phyloP scores from a whole-genome alignment of 768 basidiomycete genomes.

The Candolleomyces eurysporus region DNA sequence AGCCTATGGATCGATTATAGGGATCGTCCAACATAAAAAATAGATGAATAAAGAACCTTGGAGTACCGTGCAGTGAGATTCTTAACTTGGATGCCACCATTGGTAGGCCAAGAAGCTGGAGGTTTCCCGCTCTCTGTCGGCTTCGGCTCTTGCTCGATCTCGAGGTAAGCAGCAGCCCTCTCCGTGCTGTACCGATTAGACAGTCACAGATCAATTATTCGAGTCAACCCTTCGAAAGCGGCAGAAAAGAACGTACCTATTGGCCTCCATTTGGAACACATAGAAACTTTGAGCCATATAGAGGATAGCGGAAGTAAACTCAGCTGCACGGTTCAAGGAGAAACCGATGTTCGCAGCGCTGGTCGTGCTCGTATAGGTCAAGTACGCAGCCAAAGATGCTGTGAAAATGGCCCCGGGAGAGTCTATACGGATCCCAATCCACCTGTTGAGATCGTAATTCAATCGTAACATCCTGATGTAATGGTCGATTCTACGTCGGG shows the following conservation, averaged over 20 bases:
- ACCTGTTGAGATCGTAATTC: no score
- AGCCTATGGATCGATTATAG: constrained; percentile 13
- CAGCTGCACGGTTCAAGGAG: constrained; percentile 59
- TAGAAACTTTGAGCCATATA: constrained; percentile 45
- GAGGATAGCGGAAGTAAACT: constrained; percentile 58
- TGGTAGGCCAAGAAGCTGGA: constrained; percentile 59
- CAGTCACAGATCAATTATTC: no score
- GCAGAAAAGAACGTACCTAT: constrained; percentile 36
- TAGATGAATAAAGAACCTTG: constrained; percentile 46
- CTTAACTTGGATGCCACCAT: constrained; percentile 49
- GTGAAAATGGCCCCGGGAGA: no score
- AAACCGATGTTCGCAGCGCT: no score
- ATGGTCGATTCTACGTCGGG: no score
- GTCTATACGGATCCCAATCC: no score
- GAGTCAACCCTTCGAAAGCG: no score
- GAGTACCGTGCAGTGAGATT: no score
- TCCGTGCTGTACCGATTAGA: no score
- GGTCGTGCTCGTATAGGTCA: no score
- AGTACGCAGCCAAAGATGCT: no score
- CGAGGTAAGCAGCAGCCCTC: constrained; percentile 13
- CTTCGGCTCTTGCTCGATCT: constrained; percentile 16
- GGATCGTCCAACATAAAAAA: not conserved
- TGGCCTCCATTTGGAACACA: constrained; percentile 44
- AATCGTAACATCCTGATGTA: no score
- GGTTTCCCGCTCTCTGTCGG: constrained; percentile 28